phyloP scores from a whole-genome alignment of 176 grass and related monocot species.

The Cocos nucifera region DNA sequence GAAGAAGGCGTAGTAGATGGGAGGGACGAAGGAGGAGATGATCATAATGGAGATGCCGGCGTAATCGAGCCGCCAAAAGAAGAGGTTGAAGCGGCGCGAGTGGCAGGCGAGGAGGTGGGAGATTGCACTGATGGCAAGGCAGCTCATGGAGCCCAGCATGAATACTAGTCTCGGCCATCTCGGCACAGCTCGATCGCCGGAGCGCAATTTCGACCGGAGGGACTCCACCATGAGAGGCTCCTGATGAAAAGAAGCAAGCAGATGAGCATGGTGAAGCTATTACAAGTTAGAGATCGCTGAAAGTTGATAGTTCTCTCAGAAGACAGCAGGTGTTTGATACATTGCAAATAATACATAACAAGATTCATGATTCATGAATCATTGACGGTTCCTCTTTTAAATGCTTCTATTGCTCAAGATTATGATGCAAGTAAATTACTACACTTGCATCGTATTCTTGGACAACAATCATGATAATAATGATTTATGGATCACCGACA shows the following conservation, averaged over 20 bases:
- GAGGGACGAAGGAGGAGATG: slow-evolving; percentile 17
- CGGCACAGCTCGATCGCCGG: not conserved
- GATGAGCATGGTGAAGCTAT: not conserved
- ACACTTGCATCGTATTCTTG: too few species aligned
- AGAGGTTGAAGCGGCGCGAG: slow-evolving; percentile 10
- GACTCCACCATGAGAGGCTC: not conserved
- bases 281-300: not conserved
- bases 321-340: too few species aligned
- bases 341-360: too few species aligned
- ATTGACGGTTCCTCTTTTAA: too few species aligned
- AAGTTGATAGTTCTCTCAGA: too few species aligned
- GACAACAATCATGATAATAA: too few species aligned
- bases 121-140: slow-evolving; percentile 8
- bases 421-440: too few species aligned
- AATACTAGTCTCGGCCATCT: slow-evolving; percentile 15
- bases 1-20: slow-evolving; percentile 16
- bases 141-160: slow-evolving; percentile 14
- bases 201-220: not conserved
- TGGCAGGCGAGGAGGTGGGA: slow-evolving; percentile 21
- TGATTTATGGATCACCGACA: too few species aligned
- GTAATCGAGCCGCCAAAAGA: slow-evolving; percentile 20
- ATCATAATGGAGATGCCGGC: slow-evolving; percentile 20
- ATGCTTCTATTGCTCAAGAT: too few species aligned
- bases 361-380: too few species aligned
- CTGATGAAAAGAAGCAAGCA: not conserved